Evolutionary conservation across 2,329 filamentous ascomycete genomes (phyloP).

Genomic region (Aureobasidium sp.): DNA sequence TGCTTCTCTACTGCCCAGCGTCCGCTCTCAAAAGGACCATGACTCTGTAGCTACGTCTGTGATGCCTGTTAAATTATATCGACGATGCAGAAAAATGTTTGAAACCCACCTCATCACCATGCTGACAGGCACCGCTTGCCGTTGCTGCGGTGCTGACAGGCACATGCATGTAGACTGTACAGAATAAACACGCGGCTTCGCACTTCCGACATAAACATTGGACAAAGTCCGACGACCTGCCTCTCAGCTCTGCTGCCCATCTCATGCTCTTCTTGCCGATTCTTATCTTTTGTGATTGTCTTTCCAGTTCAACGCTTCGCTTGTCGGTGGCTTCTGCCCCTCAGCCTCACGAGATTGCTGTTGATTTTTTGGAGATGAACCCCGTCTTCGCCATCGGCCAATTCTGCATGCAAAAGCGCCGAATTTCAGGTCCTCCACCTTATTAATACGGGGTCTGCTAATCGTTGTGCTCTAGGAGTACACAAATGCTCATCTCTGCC

Average conservation of each 20-base stretch:
- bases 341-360: constrained; percentile 3
- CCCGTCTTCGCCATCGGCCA: background rate
- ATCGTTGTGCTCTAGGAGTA: background rate
- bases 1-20: background rate
- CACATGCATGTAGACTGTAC: constrained; percentile 1
- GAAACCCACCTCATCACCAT: background rate
- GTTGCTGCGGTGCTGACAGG: constrained; percentile 10
- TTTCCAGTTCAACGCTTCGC: background rate
- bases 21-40: background rate
- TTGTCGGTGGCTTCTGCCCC: background rate
- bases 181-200: background rate
- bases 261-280: background rate
- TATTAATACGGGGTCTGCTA: background rate
- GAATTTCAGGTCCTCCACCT: background rate
- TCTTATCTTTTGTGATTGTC: background rate
- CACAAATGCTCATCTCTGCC: background rate
- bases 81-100: background rate
- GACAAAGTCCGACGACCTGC: background rate
- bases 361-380: background rate
- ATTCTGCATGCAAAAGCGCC: background rate
- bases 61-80: background rate
- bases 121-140: constrained; percentile 8
- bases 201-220: background rate
- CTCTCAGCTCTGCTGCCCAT: background rate
- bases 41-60: background rate